Base-by-base conservation (phyloP, 2,329 filamentous ascomycete species). In the Lachnellula hyalina region DNA sequence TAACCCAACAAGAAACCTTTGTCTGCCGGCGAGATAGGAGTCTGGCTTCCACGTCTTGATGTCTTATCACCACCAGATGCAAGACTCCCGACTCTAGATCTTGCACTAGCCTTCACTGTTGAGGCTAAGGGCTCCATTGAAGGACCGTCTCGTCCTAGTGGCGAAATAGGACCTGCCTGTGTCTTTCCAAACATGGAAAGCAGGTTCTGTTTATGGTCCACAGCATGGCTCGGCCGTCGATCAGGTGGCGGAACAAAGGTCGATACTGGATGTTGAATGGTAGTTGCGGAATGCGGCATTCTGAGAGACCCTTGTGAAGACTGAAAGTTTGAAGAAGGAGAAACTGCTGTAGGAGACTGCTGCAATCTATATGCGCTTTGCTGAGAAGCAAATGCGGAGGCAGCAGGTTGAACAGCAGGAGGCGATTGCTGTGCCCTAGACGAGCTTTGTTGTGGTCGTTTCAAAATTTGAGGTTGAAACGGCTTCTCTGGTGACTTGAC, bases 1-100 rank as follows among this genome's bases (percentile, higher is more conserved):
- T 90, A 94, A 9, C 82, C 86, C 50, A 94, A 75, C 67, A 95
- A 73, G 64, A 94, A 94, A 15, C 78, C 85, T 67, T 88, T 86
- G 62, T 94, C 85, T 0, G 83, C 86, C 0, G 87, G 81, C 4
- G 85, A 87, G 45, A 84, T 83, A 12, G 80, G 75, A 34, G 77
- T 76, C 65, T 79, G 74, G 58, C 76, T 80, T 17, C 74, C 75
- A 11, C 77, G 73, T 41, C 76, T 72, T 38, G 63, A 55, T 44
- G 56, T 25, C n/a, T 55, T 47, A 58, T 53, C 46, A 57, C 57
- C 60, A 53, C 57, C 60, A 53, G 69, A 64, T 49, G 62, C 61
- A 53, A 68, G 41, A 59, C 58, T 63, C 45, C 57, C 59, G 47
- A 65, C 54, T 70, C 73, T 56, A 9, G 65, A 67, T 55, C 56